Conservation (phyloP, 2,329 filamentous ascomycete species). For the Trichoderma semiorbis region DNA sequence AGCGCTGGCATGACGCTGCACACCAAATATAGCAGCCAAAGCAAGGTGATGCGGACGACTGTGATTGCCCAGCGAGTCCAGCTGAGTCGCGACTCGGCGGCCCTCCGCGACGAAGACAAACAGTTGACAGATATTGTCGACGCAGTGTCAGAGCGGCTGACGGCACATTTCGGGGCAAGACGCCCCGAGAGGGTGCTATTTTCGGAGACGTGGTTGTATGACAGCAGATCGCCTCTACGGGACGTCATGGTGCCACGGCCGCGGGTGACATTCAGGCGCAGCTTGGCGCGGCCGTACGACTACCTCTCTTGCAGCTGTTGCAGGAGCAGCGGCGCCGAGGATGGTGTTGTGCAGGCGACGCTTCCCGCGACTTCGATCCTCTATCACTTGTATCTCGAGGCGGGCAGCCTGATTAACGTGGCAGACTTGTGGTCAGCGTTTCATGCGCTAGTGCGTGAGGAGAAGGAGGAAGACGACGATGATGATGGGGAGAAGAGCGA, state of each 20-base stretch:
- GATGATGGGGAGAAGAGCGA: conserved; percentile 44
- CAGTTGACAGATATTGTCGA: conserved; percentile 66
- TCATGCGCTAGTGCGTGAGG: conserved; percentile 55
- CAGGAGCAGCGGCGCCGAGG: conserved; percentile 41
- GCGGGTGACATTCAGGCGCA: conserved; percentile 67
- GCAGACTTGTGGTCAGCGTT: conserved; percentile 79
- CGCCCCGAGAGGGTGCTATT: conserved; percentile 49
- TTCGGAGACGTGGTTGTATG: conserved; percentile 73
- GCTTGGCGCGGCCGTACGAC: conserved; percentile 68
- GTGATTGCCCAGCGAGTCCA: conserved; percentile 79
- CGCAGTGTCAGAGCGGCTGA: conserved; percentile 33
- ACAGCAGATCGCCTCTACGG: conserved; percentile 63
- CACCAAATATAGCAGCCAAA: conserved; percentile 71
- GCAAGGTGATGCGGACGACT: conserved; percentile 69
- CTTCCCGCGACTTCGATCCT: conserved; percentile 69
- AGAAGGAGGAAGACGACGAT: conserved; percentile 36
- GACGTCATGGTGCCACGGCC: conserved; percentile 74
- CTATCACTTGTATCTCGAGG: conserved; percentile 77
- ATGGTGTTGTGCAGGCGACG: conserved; percentile 46
- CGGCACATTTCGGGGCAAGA: conserved; percentile 24
- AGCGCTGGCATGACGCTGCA: conserved; percentile 53
- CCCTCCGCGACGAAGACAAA: conserved; percentile 67
- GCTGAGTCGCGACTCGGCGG: conserved; percentile 69
- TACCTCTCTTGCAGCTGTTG: conserved; percentile 75
- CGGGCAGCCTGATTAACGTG: conserved; percentile 72